These are phyloP conservation scores for Poteriospumella lacustris DNA, from an alignment of 108 stramenopile genomes.

Conservation along the genomic window DNA sequence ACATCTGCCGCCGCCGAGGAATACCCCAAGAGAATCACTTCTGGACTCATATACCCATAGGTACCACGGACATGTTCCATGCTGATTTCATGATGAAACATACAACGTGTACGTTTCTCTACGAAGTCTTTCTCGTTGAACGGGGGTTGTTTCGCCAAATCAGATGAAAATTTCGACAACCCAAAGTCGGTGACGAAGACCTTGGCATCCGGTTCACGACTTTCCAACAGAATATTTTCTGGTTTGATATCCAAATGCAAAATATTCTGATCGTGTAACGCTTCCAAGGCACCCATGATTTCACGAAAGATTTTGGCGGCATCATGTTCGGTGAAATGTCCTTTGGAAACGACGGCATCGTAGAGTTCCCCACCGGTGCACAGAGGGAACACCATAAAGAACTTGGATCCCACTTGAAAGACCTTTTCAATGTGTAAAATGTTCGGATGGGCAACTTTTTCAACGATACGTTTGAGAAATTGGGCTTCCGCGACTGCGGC, in stretches of 20 bases:
- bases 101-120: not conserved
- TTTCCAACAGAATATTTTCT: slow-evolving; percentile 31
- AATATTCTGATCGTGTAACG: slow-evolving; percentile 29
- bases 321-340: slow-evolving; percentile 69
- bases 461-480: not conserved
- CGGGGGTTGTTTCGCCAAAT: too few relatives aligned
- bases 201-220: not conserved
- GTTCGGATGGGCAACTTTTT: slow-evolving; percentile 3
- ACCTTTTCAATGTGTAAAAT: slow-evolving; percentile 8
- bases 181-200: slow-evolving; percentile 29
- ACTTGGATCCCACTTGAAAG: slow-evolving; percentile 10
- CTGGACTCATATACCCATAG: slow-evolving; percentile 38
- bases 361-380: slow-evolving; percentile 95
- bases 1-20: not conserved
- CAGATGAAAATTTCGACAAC: slow-evolving; percentile 23
- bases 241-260: slow-evolving; percentile 43
- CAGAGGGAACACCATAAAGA: slow-evolving; percentile 73
- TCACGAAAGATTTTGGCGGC: slow-evolving; percentile 37
- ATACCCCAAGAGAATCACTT: slow-evolving; percentile 8
- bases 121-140: not conserved
- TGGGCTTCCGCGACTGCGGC: slow-evolving; percentile 23
- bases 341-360: slow-evolving; percentile 60
- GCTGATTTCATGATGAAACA: not conserved
- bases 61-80: slow-evolving; percentile 29
- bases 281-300: slow-evolving; percentile 30